Conservation (phyloP, 2,329 filamentous ascomycete species). For the Calonectria ilicicola region DNA sequence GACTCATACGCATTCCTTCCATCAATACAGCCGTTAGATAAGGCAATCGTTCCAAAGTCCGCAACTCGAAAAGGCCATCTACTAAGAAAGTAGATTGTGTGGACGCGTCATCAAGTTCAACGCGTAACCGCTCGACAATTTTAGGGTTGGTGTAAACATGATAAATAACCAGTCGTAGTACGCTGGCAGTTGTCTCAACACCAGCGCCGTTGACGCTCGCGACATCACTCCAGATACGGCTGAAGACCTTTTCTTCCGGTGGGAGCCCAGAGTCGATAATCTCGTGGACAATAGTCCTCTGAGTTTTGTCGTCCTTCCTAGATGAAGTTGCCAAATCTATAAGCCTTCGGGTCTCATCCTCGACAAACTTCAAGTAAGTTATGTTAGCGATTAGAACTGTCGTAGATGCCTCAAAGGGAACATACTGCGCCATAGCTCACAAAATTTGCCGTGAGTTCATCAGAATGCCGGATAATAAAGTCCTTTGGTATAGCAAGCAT, state of each 20-base stretch:
- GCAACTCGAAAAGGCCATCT: background rate
- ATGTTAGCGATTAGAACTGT: background rate
- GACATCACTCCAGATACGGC: background rate
- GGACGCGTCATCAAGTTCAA: background rate
- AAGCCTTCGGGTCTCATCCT: background rate
- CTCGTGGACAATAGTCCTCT: background rate
- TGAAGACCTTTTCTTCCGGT: background rate
- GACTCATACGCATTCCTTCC: background rate
- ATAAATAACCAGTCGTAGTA: background rate
- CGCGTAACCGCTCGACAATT: background rate
- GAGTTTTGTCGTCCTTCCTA: background rate
- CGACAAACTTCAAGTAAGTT: background rate
- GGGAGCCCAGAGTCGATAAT: background rate
- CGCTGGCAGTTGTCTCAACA: background rate
- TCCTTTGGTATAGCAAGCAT: background rate
- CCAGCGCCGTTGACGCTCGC: background rate
- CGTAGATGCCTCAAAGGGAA: too few species aligned
- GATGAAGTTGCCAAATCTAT: background rate
- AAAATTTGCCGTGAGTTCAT: background rate
- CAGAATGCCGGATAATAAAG: background rate
- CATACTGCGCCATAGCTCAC: background rate
- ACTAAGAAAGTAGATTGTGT: too few species aligned
- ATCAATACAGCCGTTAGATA: background rate
- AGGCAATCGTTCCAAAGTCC: background rate
- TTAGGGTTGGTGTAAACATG: background rate